Base-by-base conservation (phyloP, 2,329 filamentous ascomycete genomes). In the Fusarium chlamydosporum region DNA sequence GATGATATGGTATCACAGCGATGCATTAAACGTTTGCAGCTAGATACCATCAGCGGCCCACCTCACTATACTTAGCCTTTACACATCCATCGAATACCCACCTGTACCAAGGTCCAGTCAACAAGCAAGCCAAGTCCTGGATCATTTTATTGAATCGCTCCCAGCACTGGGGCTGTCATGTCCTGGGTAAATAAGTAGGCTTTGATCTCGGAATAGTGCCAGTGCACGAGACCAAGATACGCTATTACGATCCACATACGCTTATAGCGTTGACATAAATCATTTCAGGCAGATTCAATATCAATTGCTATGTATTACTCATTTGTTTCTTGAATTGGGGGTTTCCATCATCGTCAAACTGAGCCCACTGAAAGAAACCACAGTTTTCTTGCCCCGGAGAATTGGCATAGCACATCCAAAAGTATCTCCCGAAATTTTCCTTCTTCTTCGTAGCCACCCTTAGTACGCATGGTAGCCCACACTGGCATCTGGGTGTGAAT, bases 381-480 rank as follows among this genome's bases (percentile, higher is more conserved):
- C 94, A 97, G 7, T 87, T 89, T 38, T 88, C 80, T 79, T 85
- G 90, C 46, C 87, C 91, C 0, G 91, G 90, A 3, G 89, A 85
- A 73, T 90, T 92, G 8, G 89, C 88, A 79, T 97, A 88, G 74
- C 96, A 98, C 91, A 95, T 96, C 93, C 94, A 97, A 80, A 96
- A 96, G 76, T 98, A 97, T 72, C 85, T 85, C 0, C 95, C 94
- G 69, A 88, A 84, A 55, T 89, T 95, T 70, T 92, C 91, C 71
- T 86, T 89, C 79, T 91, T 94, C 75, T 85, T 89, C 80, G 94
- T 93, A 16, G 94, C 93, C 40, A 93, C 94, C 42, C 93, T 85
- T 67, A 98, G 81, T 10, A 91, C 83, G 33, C 84, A 82, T 0
- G 92, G 88, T 5, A 94, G 84, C 0, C 85, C 84, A 73, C 95